A percentile compares a stretch with the other conserved stretches of the same genome.
These are phyloP conservation scores for Sarcodon aspratus DNA, from an alignment of 768 basidiomycete genomes.

Conservation along the genomic window DNA sequence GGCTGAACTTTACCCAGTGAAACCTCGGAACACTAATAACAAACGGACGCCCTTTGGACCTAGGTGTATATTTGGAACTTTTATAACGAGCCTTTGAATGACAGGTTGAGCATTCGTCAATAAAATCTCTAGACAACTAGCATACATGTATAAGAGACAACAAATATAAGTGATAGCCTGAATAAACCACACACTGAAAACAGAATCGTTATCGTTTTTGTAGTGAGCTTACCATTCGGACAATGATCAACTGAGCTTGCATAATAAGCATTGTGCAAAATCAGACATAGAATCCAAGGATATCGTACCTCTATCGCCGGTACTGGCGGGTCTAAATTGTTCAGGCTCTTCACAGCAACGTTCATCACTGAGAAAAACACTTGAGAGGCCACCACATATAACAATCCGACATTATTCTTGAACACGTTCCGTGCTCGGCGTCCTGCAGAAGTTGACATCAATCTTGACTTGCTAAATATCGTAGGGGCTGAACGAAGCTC, in stretches of 20 bases:
- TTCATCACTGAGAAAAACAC: constrained; percentile 53
- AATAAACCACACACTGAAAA: background rate
- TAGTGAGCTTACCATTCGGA: constrained; percentile 40
- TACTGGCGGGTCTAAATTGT: constrained; percentile 44
- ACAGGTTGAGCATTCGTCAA: background rate
- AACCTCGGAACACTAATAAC: constrained; percentile 45
- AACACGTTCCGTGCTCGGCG: background rate
- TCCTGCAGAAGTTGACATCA: too few species aligned
- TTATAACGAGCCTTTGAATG: constrained; percentile 21
- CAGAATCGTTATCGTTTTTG: background rate
- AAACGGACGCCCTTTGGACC: constrained; percentile 61
- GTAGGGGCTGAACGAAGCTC: too few species aligned
- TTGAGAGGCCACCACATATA: constrained; percentile 46
- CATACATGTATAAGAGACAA: constrained; percentile 39
- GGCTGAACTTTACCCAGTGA: constrained; percentile 39
- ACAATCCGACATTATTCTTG: constrained; percentile 40
- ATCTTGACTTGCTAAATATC: too few species aligned
- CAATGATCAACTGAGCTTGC: constrained; percentile 31
- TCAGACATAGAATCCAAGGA: background rate
- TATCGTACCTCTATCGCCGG: constrained; percentile 38
- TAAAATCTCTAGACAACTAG: background rate
- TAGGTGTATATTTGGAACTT: constrained; percentile 44
- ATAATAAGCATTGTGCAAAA: background rate
- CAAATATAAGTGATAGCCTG: constrained; percentile 42
- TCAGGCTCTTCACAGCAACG: constrained; percentile 50